Evolutionary conservation across 495 filamentous ascomycete species (phyloP).

Genomic region (Entonaema liquescens): DNA sequence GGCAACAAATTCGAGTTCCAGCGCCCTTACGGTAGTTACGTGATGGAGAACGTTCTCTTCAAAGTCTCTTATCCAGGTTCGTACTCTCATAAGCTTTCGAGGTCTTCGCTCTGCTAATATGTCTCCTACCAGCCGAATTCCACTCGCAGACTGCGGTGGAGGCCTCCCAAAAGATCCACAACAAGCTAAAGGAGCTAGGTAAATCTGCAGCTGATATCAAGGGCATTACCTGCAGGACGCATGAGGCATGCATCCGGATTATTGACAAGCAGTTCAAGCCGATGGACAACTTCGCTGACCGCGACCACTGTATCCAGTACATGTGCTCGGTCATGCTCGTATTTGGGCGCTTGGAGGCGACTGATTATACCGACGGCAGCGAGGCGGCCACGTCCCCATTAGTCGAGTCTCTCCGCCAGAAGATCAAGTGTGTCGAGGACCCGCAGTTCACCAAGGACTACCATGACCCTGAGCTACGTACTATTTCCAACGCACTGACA

Average conservation of each 20-base stretch:
- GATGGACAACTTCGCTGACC: conserved; percentile 99
- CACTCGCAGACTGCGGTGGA: conserved; percentile 99
- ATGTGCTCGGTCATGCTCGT: conserved; percentile 97
- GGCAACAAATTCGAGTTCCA: conserved; percentile 96
- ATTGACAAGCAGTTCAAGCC: conserved; percentile 99
- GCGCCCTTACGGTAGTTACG: conserved; percentile 94
- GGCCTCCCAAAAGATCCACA: conserved; percentile 85
- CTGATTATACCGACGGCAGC: conserved; percentile 88
- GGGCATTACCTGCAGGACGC: conserved; percentile 89
- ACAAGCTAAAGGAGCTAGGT: conserved; percentile 80
- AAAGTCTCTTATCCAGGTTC: conserved; percentile 96
- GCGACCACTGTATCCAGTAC: conserved; percentile 99
- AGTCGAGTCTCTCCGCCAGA: conserved; percentile 86
- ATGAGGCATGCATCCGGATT: conserved; percentile 97
- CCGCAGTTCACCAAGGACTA: conserved; percentile 93
- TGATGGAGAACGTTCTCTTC: conserved; percentile 99
- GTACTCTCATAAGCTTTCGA: conserved; percentile 36
- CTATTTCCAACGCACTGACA: conserved; percentile 94
- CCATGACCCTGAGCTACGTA: conserved; percentile 89
- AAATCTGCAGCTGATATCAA: conserved; percentile 97
- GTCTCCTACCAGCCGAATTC: conserved; percentile 77
- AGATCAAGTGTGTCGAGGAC: conserved; percentile 96
- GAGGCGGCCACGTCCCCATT: conserved; percentile 91
- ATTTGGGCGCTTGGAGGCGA: conserved; percentile 89
- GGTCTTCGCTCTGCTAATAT: neutral